These are phyloP conservation scores for Funneliformis caledonium DNA, from an alignment of 371 early-diverging fungal genomes.

Conservation along the genomic window DNA sequence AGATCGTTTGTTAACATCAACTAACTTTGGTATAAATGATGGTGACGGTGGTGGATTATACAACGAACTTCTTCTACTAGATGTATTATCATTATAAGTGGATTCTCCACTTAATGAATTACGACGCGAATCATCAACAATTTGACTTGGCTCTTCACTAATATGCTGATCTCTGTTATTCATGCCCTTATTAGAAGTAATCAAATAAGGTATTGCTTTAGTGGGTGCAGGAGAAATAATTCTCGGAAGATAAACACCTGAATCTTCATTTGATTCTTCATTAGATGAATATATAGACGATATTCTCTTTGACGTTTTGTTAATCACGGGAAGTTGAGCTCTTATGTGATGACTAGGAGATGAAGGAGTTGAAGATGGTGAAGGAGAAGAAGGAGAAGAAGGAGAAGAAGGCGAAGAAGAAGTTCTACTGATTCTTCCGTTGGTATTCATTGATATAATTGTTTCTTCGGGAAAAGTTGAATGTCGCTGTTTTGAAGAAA, in stretches of 20 bases:
- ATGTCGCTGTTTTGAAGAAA: background rate
- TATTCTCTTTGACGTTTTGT: conserved; percentile 2
- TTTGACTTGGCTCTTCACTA: background rate
- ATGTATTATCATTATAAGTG: background rate
- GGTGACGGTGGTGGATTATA: background rate
- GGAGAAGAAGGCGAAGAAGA: background rate
- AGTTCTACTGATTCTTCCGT: background rate
- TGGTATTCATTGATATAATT: background rate
- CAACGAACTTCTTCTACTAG: background rate
- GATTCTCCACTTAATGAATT: background rate
- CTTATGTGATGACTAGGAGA: background rate
- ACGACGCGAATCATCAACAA: background rate
- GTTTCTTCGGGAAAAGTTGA: background rate
- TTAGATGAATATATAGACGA: background rate
- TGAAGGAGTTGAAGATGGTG: background rate
- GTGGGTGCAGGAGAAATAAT: background rate
- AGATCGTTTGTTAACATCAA: background rate
- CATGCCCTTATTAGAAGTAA: background rate
- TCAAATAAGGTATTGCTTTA: background rate
- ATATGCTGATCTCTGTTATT: background rate
- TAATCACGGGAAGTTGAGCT: background rate
- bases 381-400: background rate
- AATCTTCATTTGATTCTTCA: background rate
- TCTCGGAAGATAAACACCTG: background rate
- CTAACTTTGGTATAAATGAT: background rate